phyloP scores from a whole-genome alignment of 805 yeast genomes.

The Saturnispora quitensis region DNA sequence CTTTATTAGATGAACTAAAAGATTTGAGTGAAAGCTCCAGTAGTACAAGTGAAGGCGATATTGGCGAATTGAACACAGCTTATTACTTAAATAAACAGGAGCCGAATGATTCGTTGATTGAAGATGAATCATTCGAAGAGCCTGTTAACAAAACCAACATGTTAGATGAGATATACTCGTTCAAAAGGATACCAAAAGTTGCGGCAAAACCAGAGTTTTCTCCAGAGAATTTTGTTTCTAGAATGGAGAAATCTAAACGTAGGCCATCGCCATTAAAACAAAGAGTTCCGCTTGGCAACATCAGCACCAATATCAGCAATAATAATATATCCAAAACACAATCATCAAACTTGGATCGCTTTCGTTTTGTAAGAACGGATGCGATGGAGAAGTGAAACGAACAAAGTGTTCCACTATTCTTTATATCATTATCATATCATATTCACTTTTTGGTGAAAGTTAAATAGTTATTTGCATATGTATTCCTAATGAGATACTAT shows the following conservation, averaged over 20 bases:
- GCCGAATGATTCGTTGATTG: not conserved
- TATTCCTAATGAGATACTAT: not conserved
- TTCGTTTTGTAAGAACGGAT: not conserved
- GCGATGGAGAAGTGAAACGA: not conserved
- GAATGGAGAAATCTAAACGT: not conserved
- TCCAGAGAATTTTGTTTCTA: slow-evolving; percentile 10
- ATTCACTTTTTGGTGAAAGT: not conserved
- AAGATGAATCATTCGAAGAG: slow-evolving; percentile 1
- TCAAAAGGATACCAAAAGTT: not conserved
- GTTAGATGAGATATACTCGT: slow-evolving; percentile 13
- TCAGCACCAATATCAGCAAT: not conserved
- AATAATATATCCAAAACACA: not conserved
- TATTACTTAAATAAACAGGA: slow-evolving; percentile 6
- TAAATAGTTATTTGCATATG: not conserved
- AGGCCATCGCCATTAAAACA: slow-evolving; percentile 10
- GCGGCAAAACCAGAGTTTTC: not conserved
- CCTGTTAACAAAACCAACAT: slow-evolving; percentile 9
- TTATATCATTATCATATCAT: not conserved
- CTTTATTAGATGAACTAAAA: slow-evolving; percentile 2
- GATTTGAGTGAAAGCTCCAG: not conserved
- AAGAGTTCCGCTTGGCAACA: slow-evolving; percentile 3
- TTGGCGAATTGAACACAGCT: slow-evolving; percentile 12
- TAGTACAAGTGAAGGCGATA: slow-evolving; percentile 20
- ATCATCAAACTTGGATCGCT: not conserved
- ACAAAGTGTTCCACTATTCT: not conserved